A percentile compares a stretch with the other conserved stretches of the same genome.
Conservation (phyloP, 2,329 filamentous ascomycete genomes). For the Drechslerella coelobrocha region DNA sequence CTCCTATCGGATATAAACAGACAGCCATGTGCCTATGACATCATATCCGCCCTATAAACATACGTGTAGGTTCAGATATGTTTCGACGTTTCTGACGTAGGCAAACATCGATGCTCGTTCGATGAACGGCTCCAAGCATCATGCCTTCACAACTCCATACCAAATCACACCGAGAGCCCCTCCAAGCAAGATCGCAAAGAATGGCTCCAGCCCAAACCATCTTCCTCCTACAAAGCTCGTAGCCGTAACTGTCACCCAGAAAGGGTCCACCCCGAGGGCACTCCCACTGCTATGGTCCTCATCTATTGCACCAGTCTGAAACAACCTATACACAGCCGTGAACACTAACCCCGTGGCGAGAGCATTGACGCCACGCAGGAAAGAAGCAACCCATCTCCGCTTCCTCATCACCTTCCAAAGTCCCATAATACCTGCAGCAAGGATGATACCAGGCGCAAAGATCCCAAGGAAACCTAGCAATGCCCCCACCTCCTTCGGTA, state of each 20-base stretch:
- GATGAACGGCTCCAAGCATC: too few relatives aligned
- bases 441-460: slow-evolving; percentile 62
- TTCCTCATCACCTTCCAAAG: slow-evolving; percentile 65
- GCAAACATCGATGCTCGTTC: too few relatives aligned
- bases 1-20: too few relatives aligned
- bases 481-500: slow-evolving; percentile 61
- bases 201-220: slow-evolving; percentile 37
- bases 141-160: slow-evolving; percentile 14
- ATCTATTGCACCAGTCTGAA: slow-evolving; percentile 68
- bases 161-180: slow-evolving; percentile 31
- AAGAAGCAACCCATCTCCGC: slow-evolving; percentile 62
- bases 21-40: too few relatives aligned
- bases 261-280: slow-evolving; percentile 66
- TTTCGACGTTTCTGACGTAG: too few relatives aligned
- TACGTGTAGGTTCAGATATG: too few relatives aligned
- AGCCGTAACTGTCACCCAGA: slow-evolving; percentile 69
- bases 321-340: slow-evolving; percentile 69
- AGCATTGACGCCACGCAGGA: slow-evolving; percentile 66
- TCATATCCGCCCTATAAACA: too few relatives aligned
- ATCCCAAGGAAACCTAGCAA: slow-evolving; percentile 64
- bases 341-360: slow-evolving; percentile 68
- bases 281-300: slow-evolving; percentile 62
- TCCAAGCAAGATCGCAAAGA: slow-evolving; percentile 28
- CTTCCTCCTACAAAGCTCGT: slow-evolving; percentile 44
- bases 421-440: slow-evolving; percentile 65